Evolutionary conservation across 1,139 yeast genomes (phyloP).

Genomic region (Cylindricascospora bacillispora): DNA sequence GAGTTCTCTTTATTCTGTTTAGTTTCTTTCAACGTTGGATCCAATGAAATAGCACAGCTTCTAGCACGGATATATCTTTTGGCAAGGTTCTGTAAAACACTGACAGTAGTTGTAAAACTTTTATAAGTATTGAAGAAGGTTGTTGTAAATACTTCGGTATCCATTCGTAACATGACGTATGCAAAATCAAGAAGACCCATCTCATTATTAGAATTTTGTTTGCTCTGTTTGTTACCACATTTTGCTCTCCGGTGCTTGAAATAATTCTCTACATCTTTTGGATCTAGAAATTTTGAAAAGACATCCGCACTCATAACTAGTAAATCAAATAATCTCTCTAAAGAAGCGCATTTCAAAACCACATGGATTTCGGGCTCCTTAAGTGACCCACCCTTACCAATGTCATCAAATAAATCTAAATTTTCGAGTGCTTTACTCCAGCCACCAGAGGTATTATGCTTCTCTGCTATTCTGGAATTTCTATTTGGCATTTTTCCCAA

Average conservation of each 20-base stretch:
- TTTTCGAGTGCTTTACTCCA: slow-evolving; percentile 24
- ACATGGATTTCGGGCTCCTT: slow-evolving; percentile 29
- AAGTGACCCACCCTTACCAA: slow-evolving; percentile 19
- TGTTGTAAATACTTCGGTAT: slow-evolving; percentile 45
- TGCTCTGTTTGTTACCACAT: slow-evolving; percentile 15
- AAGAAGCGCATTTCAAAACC: slow-evolving; percentile 46
- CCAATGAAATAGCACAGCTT: slow-evolving; percentile 42
- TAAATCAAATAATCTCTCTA: slow-evolving; percentile 49
- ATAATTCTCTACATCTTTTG: slow-evolving; percentile 31
- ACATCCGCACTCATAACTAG: slow-evolving; percentile 49
- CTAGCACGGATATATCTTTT: slow-evolving; percentile 46
- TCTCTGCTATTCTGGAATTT: slow-evolving; percentile 4
- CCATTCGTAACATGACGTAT: slow-evolving; percentile 37
- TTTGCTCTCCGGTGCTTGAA: too few species aligned
- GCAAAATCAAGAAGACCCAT: slow-evolving; percentile 28
- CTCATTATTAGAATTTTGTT: slow-evolving; percentile 6
- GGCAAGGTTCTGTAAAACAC: slow-evolving; percentile 37
- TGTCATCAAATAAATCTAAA: slow-evolving; percentile 25
- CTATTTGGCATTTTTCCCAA: slow-evolving; percentile 2
- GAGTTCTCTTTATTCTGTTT: slow-evolving; percentile 4
- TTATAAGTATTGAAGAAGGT: slow-evolving; percentile 56
- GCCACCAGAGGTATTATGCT: slow-evolving; percentile 17
- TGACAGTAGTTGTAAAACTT: slow-evolving; percentile 44
- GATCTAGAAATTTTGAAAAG: slow-evolving; percentile 36
- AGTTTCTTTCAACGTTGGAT: neutral